These are phyloP conservation scores for Aspergillus sp. DNA, from an alignment of 2,329 filamentous ascomycete species.

Conservation along the genomic window DNA sequence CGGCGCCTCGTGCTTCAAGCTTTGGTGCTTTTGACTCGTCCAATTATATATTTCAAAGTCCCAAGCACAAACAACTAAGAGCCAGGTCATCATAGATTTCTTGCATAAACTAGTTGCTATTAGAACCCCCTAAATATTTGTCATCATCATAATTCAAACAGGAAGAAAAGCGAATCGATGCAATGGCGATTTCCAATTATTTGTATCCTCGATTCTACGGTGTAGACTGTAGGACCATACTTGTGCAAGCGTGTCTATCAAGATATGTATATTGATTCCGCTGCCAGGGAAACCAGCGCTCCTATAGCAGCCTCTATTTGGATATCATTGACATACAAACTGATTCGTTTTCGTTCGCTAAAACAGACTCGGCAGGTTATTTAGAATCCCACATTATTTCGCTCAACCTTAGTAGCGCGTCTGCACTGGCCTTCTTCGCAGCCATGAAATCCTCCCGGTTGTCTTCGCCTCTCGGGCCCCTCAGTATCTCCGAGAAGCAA, in stretches of 20 bases:
- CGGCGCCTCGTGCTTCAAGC: no score
- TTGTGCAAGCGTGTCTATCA: background rate
- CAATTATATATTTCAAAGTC: background rate
- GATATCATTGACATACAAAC: background rate
- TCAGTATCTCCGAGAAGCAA: constrained; percentile 46
- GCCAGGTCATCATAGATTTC: no score
- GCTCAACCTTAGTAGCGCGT: constrained; percentile 45
- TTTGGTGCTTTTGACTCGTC: background rate
- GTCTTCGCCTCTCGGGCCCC: constrained; percentile 40
- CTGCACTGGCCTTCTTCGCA: constrained; percentile 46
- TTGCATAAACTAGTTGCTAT: no score
- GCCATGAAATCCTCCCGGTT: constrained; percentile 48
- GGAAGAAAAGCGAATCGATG: no score
- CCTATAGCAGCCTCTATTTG: background rate
- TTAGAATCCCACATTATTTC: constrained; percentile 51
- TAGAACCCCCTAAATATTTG: no score
- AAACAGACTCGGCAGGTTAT: constrained; percentile 14
- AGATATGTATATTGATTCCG: background rate
- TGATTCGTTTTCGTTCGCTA: no score
- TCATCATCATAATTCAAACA: no score
- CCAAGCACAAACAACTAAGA: no score
- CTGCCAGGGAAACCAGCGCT: background rate
- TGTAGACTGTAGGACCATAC: background rate
- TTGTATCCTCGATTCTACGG: no score
- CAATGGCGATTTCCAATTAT: no score